Percentiles rank a stretch among this genome's conserved stretches.
phyloP scores from a whole-genome alignment of 2,329 filamentous ascomycete species.

The Sporothrix luriei region DNA sequence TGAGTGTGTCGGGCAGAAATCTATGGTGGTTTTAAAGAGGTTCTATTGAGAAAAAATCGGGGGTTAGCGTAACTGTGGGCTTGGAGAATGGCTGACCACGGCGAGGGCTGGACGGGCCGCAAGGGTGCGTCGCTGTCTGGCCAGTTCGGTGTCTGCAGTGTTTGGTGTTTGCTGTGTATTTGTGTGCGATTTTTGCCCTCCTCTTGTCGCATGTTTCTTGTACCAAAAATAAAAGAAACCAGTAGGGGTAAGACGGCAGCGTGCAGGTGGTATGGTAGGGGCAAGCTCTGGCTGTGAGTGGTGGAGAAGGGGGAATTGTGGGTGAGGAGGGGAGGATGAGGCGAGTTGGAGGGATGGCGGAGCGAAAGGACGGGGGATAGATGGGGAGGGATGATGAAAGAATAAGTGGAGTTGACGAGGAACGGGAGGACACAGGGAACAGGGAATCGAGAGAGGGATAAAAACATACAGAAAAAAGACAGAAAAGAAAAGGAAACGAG shows the following conservation, averaged over 20 bases:
- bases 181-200: conserved; percentile 6
- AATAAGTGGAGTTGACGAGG: background rate
- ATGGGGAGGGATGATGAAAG: background rate
- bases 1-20: conserved; percentile 34
- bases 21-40: conserved; percentile 19
- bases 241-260: conserved; percentile 27
- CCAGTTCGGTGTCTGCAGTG: conserved; percentile 10
- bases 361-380: background rate
- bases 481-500: background rate
- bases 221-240: conserved; percentile 22
- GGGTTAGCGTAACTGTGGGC: conserved; percentile 36
- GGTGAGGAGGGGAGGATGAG: conserved; percentile 7
- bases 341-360: conserved; percentile 3
- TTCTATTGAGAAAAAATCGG: conserved; percentile 32
- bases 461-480: conserved; percentile 8
- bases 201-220: background rate
- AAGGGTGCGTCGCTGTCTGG: conserved; percentile 25
- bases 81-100: conserved; percentile 27
- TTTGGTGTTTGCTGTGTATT: conserved; percentile 17
- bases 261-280: conserved; percentile 25
- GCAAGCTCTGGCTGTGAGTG: background rate
- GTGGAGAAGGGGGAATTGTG: conserved; percentile 28
- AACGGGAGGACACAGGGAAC: background rate
- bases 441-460: background rate
- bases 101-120: conserved; percentile 35